A percentile compares a stretch with the other conserved stretches of the same genome.
Evolutionary conservation across 1,284 basidiomycete genomes (phyloP).

Genomic region (Anthracocystis walkeri): DNA sequence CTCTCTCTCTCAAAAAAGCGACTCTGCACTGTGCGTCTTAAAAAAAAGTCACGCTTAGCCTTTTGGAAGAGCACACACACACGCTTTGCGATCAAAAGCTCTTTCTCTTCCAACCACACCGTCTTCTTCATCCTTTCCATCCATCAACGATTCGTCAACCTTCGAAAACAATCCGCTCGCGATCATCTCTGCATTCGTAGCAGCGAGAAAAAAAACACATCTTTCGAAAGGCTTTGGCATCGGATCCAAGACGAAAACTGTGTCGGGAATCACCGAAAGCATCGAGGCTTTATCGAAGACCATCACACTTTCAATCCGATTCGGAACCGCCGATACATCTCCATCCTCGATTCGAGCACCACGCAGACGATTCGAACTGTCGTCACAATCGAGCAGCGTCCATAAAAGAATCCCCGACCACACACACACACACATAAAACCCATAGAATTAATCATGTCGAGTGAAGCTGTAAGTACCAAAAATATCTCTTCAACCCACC

Average conservation of each 20-base stretch:
- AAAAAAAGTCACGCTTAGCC: conserved; percentile 2
- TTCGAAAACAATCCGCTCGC: background rate
- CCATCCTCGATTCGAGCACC: too few relatives aligned
- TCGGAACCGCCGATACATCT: too few relatives aligned
- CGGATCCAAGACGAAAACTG: background rate
- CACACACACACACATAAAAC: background rate
- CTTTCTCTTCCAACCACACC: background rate
- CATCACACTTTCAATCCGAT: too few relatives aligned
- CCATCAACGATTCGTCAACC: background rate
- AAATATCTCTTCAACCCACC: background rate
- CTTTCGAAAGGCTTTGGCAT: background rate
- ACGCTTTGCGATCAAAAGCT: background rate
- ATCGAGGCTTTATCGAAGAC: background rate
- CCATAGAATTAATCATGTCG: conserved; percentile 16
- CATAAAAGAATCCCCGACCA: background rate
- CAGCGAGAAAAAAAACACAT: background rate
- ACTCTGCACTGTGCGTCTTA: conserved; percentile 4
- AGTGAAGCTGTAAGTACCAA: conserved; percentile 24
- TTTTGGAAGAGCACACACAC: background rate
- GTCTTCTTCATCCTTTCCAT: background rate
- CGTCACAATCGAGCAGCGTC: too few relatives aligned
- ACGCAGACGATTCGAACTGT: too few relatives aligned
- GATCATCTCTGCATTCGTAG: background rate
- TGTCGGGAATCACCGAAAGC: too few relatives aligned
- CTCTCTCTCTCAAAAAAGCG: too few relatives aligned